Base-by-base conservation (phyloP, 345 rosid genomes). In the Gossypium anomalum region DNA sequence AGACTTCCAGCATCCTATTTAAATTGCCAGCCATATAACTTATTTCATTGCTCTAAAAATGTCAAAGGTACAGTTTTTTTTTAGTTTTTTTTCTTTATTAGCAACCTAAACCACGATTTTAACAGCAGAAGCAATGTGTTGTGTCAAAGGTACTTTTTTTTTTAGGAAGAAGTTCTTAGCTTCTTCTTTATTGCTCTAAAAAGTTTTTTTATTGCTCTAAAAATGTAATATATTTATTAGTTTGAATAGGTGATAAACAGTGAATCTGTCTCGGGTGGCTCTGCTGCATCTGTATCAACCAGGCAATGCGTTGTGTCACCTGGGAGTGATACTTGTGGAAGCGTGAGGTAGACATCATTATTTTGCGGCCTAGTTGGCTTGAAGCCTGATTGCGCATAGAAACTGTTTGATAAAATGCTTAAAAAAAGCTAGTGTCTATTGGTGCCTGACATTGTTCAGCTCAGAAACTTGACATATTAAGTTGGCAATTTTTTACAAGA, bases 311-410 rank as follows among this genome's bases (percentile, higher is more conserved):
- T 87, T 53, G 97, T 92, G 23, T 85, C 98, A 5, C 90, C 90
- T 72, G 97, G 97, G 47, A 94, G 98, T 82, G 97, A 94, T 84
- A 92, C 97, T n/a, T 97, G 97, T 67, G 97, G 97, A 72, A 94
- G 98, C 75, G 97, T 94, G 68, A 88, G 98, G 68, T 97, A 94
- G 84, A 97, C 97, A n/a, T 94, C 97, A 47, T 94, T 97, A 0
- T 89, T 94, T 61, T 92, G 97, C 77, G 97, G 97, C 38, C 93
- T 94, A 75, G 97, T 90, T 74, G 98, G 98, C 15, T 70, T 92
- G 75, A 92, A 94, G 83, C 98, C 97, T 4, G 41, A 5, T 34
- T 5, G 7, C 41, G 41, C 41, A 5, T 34, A 34, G 0, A 4
- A 34, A 34, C 1, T 34, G 41, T 34, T 34, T 34, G 41, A 34